These are phyloP conservation scores for Serendipita sp. DNA, from an alignment of 1,284 basidiomycete genomes.

Conservation along the genomic window DNA sequence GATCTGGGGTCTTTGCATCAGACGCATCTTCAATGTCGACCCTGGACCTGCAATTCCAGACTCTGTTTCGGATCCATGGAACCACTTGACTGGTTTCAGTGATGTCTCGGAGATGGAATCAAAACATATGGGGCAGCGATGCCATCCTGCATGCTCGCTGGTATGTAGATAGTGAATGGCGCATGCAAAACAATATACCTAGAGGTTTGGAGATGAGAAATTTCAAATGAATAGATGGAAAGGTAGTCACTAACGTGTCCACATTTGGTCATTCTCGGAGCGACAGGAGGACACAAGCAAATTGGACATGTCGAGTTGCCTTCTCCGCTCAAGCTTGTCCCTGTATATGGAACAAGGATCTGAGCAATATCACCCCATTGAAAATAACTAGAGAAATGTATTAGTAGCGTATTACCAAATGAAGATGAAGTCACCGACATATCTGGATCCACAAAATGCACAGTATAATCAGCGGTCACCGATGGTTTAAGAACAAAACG, in stretches of 20 bases:
- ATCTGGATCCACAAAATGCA: constrained; percentile 89
- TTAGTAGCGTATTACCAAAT: constrained; percentile 11
- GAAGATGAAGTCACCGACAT: constrained; percentile 42
- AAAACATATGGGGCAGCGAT: constrained; percentile 89
- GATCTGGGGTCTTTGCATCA: constrained; percentile 86
- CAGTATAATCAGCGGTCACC: constrained; percentile 70
- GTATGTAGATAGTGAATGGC: constrained; percentile 83
- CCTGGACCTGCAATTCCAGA: constrained; percentile 33
- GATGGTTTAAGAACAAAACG: constrained; percentile 81
- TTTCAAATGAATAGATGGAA: constrained; percentile 12
- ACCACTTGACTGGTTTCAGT: constrained; percentile 86
- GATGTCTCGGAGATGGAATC: constrained; percentile 85
- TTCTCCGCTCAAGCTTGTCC: constrained; percentile 44
- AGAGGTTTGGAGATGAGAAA: constrained; percentile 13
- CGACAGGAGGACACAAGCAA: constrained; percentile 80
- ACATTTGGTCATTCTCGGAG: constrained; percentile 93
- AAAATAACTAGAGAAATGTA: constrained; percentile 48
- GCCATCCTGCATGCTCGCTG: constrained; percentile 69
- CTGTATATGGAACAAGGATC: constrained; percentile 73
- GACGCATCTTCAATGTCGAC: constrained; percentile 63
- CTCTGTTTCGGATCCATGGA: constrained; percentile 29
- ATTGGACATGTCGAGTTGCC: constrained; percentile 80
- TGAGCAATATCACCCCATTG: constrained; percentile 96
- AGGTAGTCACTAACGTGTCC: constrained; percentile 63
- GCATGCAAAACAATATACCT: constrained; percentile 85